Base-by-base conservation (phyloP, 805 yeast genomes). In the Scheffersomyces ergatensis region DNA sequence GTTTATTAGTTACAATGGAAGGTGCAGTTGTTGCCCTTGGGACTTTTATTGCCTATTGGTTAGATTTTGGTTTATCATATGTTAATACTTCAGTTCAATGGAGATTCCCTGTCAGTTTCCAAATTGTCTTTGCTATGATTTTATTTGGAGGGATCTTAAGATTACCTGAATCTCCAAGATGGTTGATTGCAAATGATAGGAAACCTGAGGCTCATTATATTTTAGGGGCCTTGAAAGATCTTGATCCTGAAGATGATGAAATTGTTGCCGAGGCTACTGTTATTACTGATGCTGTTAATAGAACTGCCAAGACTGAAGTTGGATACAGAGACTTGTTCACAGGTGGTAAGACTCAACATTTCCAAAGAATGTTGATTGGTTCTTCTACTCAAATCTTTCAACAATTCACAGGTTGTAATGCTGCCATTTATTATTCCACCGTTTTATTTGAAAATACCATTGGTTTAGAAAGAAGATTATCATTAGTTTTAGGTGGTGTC, bases 321-420 rank as follows among this genome's bases (percentile, higher is more conserved):
- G 70, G 77, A 16, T 53, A 71, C 57, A 74, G 63, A 52, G 73
- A 67, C 30, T 48, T 70, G 45, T 61, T 70, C 44, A 55, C 67
- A 14, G 62, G 82, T 62, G 81, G 82, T 24, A 79, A 78, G 57
- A 70, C 81, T 37, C 85, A 80, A 60, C 80, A 82, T 54, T 63
- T 80, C 51, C 77, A 74, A 56, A 66, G 72, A 62, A 60, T 66
- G 66, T 19, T 57, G 37, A 80, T 92, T n/a, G 95, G 95, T 45
- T 74, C 83, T 41, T 63, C 74, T 3, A 54, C 85, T 30, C 96
- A 88, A 63, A 83, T 88, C 14, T 72, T 88, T 59, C 97, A 92
- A 65, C 98, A 90, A 68, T 80, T 89, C 57, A 82, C 95, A 14
- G 97, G 97, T 45, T 83, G 89, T 53, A 89, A 90, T 67, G 89